phyloP scores from a whole-genome alignment of 192 early-diverging fungal genomes.

The Pecoramyces ruminantium region DNA sequence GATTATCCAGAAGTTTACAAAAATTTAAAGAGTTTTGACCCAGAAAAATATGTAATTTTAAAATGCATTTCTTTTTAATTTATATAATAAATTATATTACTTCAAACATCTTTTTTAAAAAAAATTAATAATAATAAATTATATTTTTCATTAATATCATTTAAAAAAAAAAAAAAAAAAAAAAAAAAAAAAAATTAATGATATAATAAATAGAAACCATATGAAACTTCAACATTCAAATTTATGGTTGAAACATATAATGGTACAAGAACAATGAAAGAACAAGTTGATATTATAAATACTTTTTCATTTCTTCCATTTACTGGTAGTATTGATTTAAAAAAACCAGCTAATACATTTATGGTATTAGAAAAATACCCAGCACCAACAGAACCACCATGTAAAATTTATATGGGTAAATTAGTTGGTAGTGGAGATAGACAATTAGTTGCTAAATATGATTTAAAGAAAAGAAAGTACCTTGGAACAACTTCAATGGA shows the following conservation, averaged over 20 bases:
- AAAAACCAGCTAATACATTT: constrained; percentile 59
- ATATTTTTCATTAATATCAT: too few species aligned
- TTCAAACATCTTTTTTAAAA: too few species aligned
- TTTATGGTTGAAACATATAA: constrained; percentile 63
- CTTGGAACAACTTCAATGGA: constrained; percentile 97
- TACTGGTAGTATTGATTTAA: constrained; percentile 66
- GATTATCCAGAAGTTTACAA: neutral
- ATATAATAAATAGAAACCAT: constrained; percentile 14
- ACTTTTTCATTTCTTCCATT: constrained; percentile 71
- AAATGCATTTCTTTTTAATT: too few species aligned
- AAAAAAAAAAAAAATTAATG: too few species aligned
- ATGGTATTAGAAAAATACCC: constrained; percentile 58
- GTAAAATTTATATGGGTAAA: constrained; percentile 50
- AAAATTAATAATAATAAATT: too few species aligned
- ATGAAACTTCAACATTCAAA: constrained; percentile 45
- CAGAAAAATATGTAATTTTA: neutral
- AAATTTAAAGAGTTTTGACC: neutral
- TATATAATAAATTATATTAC: too few species aligned
- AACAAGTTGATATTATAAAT: constrained; percentile 68
- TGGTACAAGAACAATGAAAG: constrained; percentile 42
- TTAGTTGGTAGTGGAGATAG: constrained; percentile 13
- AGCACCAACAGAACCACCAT: constrained; percentile 7
- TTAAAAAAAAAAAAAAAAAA: too few species aligned
- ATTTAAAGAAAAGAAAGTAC: constrained; percentile 88
- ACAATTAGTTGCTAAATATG: constrained; percentile 30